Evolutionary conservation across 352 stramenopile species (phyloP), one percentile per base, ranked within the genome.

Genomic region (Globisporangium cederbergense): DNA sequence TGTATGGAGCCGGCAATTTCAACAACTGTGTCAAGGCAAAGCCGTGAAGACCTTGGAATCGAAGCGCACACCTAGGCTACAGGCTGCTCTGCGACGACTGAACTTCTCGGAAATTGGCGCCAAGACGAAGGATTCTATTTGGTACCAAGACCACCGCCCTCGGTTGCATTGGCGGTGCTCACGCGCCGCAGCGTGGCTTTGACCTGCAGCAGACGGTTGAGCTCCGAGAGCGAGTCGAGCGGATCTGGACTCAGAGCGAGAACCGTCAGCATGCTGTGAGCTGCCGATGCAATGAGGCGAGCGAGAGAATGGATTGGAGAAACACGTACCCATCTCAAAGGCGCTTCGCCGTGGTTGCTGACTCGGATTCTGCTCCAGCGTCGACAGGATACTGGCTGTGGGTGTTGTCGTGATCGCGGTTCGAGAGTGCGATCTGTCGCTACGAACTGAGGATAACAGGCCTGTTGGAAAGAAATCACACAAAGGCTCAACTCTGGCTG

Each of bases 181-280:
- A 65, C 71, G 13, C 72, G 54, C 22, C 76, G 67, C 18, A 87
- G 60, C 36, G 72, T 76, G 45, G 76, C 78, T 60, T 87, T 87
- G 60, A 83, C 74, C n/a, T 72, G 77, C 5, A 87, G 65, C 50
- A 87, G 51, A 13, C 78, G 74, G 51, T 84, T 87, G 36, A 87
- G 72, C 53, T 87, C 78, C 3, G 78, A 85, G 10, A 87, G 68
- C 47, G 72, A 78, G 43, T 87, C 73, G 4, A 85, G 58, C 2
- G 78, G 75, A 62, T 87, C 78, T 74, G 49, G 9, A 42, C 14
- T 28, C 25, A 64, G 7, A 62, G 50, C 50, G 2, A 18, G 20
- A 52, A 42, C 9, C 36, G 36, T 42, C 36, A 42, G 36, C 13
- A 10, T 42, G 36, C 10, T 42, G 36, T 9, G 32, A 36, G 32